Evolutionary conservation across 2,329 filamentous ascomycete species (phyloP).

Genomic region (Cladorrhinum sp.): DNA sequence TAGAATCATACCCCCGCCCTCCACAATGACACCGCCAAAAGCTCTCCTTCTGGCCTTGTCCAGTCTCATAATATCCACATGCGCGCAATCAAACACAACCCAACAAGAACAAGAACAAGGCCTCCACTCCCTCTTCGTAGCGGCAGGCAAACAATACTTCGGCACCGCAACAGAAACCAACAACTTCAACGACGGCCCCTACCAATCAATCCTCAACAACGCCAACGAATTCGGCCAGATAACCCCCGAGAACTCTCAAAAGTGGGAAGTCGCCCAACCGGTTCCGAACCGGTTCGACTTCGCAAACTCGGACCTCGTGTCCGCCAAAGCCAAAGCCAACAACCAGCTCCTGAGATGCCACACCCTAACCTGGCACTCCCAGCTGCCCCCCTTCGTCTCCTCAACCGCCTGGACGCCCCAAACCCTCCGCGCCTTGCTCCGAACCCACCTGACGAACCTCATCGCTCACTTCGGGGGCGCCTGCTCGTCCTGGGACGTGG

Average conservation of each 20-base stretch:
- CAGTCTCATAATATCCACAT: background rate
- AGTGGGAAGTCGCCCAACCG: slow-evolving; percentile 57
- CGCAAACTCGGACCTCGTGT: slow-evolving; percentile 44
- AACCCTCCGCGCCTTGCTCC: slow-evolving; percentile 49
- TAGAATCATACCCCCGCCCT: too few relatives aligned
- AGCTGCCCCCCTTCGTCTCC: slow-evolving; percentile 45
- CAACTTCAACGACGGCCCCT: slow-evolving; percentile 47
- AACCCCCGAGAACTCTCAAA: slow-evolving; percentile 54
- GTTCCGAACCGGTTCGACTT: slow-evolving; percentile 50
- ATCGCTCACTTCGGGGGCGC: slow-evolving; percentile 43
- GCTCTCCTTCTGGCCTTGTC: background rate
- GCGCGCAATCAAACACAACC: background rate
- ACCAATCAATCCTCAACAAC: slow-evolving; percentile 49
- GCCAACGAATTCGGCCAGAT: slow-evolving; percentile 54
- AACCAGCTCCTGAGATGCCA: slow-evolving; percentile 53
- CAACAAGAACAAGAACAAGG: slow-evolving; percentile 22
- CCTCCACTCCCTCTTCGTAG: slow-evolving; percentile 45
- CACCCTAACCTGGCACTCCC: slow-evolving; percentile 44
- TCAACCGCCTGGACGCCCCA: slow-evolving; percentile 47
- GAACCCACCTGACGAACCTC: slow-evolving; percentile 50
- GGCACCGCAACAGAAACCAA: slow-evolving; percentile 55
- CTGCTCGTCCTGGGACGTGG: slow-evolving; percentile 53
- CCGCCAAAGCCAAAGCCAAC: slow-evolving; percentile 33
- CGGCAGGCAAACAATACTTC: slow-evolving; percentile 51
- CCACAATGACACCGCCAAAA: background rate